Conservation (phyloP, 352 stramenopile genomes). For the Phytophthora sp. region DNA sequence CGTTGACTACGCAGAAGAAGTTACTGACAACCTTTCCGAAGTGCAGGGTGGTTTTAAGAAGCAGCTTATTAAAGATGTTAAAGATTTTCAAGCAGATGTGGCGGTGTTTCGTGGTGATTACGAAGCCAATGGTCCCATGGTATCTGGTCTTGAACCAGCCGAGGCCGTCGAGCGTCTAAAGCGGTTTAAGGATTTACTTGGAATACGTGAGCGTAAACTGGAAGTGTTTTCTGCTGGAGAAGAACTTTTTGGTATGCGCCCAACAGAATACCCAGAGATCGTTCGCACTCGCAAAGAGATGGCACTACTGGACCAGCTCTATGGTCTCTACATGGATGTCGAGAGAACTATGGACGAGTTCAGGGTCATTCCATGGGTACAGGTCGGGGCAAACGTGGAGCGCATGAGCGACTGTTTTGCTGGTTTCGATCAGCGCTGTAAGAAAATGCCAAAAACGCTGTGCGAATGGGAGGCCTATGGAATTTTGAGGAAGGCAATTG, state of each 20-base stretch:
- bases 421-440: slow-evolving; percentile 72
- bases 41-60: slow-evolving; percentile 92
- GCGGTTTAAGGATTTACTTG: slow-evolving; percentile 86
- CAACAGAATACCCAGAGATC: slow-evolving; percentile 82
- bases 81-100: slow-evolving; percentile 81
- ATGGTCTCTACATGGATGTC: slow-evolving; percentile 90
- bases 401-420: slow-evolving; percentile 72
- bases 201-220: slow-evolving; percentile 79
- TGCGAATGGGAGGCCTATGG: slow-evolving; percentile 89
- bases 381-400: slow-evolving; percentile 58
- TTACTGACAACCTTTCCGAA: slow-evolving; percentile 85
- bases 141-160: slow-evolving; percentile 73
- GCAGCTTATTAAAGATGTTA: slow-evolving; percentile 88
- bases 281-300: slow-evolving; percentile 90
- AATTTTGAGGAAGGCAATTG: slow-evolving; percentile 77
- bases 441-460: slow-evolving; percentile 85
- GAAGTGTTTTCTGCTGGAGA: slow-evolving; percentile 89
- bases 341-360: slow-evolving; percentile 78
- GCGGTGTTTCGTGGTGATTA: slow-evolving; percentile 74
- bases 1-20: slow-evolving; percentile 88
- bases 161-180: slow-evolving; percentile 87
- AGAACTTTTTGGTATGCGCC: slow-evolving; percentile 89
- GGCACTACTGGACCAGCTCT: slow-evolving; percentile 85
- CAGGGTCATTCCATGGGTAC: slow-evolving; percentile 60
- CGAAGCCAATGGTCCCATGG: slow-evolving; percentile 69